Evolutionary conservation across 306 rosid genomes (phyloP), one percentile per base, ranked within the genome.

Genomic region (Quercus robur): DNA sequence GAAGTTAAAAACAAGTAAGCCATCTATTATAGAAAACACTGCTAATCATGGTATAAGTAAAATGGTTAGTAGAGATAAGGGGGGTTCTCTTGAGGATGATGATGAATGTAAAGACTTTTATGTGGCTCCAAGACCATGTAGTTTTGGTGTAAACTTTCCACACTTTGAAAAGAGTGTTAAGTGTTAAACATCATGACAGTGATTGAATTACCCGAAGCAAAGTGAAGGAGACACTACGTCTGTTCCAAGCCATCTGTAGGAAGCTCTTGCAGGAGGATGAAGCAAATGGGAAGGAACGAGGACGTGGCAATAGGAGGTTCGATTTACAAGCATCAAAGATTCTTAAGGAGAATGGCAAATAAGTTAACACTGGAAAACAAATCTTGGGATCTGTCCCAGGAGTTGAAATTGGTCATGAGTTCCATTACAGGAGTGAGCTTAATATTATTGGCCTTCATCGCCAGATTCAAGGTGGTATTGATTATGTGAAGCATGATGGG

Each of bases 341-440:
- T 20, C 90, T 94, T 10, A 94, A 71, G 88, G 87, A 86, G 11
- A 83, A 90, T 8, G 87, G 70, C 13, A 91, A 84, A 80, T 86
- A 80, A 82, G 78, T 91, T 73, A 93, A 94, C 76, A 63, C 64
- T 18, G 93, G 95, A 56, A 86, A 91, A 75, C 86, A 86, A 66
- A 89, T 94, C 38, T 23, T 93, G 78, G 99, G 99, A 72, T 1
- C 71, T 72, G 94, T 94, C 63, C 94, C 97, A 1, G 99, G 99
- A 75, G 90, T 93, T 72, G 99, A 94, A 86, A 91, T 94, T 38
- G 97, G 99, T 52, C 97, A 94, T 77, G 97, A 94, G 81, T 95
- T 95, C 70, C 97, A 93, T 52, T 92, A 90, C 77, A 86, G 98
- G 82, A 78, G 90, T 73, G 97, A 95, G 83, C 99, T 95, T 49